Evolutionary conservation across 2,329 filamentous ascomycete species (phyloP), one percentile per base, ranked within the genome.

Genomic region (Cordyceps fumosorosea): DNA sequence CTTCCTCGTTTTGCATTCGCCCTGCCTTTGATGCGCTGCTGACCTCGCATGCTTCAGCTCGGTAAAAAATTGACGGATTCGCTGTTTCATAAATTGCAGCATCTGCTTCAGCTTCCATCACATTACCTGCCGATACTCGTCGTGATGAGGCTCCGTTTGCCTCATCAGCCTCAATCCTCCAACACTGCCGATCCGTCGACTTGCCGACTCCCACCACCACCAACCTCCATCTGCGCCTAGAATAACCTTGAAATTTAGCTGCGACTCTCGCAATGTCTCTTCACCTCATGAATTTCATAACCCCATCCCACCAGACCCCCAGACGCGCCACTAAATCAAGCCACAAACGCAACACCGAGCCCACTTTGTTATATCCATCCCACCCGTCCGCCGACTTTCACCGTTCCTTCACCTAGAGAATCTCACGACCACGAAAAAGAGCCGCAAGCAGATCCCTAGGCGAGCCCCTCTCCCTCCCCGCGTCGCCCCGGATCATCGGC

Each of bases 191-290:
- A 58, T 58, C 45, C 29, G 18, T 16, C 7, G 22, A 8, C 34
- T 40, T 51, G 8, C 45, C 29, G 56, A 42, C 32, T 51, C 20
- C 55, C n/a, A 26, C 20, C 55, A 48, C 55, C n/a, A n/a, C 20
- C 44, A 34, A 22, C 26, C 8, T 22, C 22, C 40, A 29, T 56
- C 53, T 45, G 10, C 42, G 4, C 18, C 32, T 26, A 22, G 20
- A 44, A 52, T 52, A 59, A 59, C 34, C 56, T 58, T 58, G 44
- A 42, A 54, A 52, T 44, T 32, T 44, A 59, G 37, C 56, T 42
- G 56, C 47, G 29, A 29, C 47, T 5, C 18, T 50, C 47, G 5
- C 18, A n/a, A 14, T n/a, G 16, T 29, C 26, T 56, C 22, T 11
- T 54, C 20, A 20, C 47, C 24, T 8, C 37, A 4, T 12, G 16